Base-by-base conservation (phyloP, 164 flowering plant species). In the Echeveria elegans region DNA sequence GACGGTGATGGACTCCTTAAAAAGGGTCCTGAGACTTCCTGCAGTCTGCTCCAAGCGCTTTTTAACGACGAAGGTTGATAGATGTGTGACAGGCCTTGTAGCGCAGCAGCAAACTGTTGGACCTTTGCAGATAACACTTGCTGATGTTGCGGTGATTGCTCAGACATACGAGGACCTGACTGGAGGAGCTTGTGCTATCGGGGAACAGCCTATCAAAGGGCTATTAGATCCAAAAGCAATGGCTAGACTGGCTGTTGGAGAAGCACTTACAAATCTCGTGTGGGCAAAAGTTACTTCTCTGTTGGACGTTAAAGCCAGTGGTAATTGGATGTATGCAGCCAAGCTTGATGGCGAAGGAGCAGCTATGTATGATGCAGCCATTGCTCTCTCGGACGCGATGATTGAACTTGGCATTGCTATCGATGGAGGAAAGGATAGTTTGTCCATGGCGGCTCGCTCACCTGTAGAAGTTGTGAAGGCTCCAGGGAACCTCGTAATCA, bases 281-380 rank as follows among this genome's bases (percentile, higher is more conserved):
- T 93, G 98, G 97, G 97, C 97, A 5, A 82, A 83, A 75, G 85
- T 88, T 24, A 86, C 98, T 62, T 84, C 96, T 65, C 91, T 88
- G 38, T 76, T 85, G 65, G 95, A 89, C 79, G 97, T 90, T 36
- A 93, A 93, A 75, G 97, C 98, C 5, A 93, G 98, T 78, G 98
- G 92, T n/a, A 93, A 93, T 68, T 93, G 94, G 98, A 90, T 93
- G 98, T 93, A 90, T 80, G 97, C 98, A 70, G 98, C 98, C 58
- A 93, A 93, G 78, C 88, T 90, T 67, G 96, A 93, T 76, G 98
- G 95, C 29, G 97, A 90, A 74, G 97, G 98, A 70, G 92, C 96
- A 31, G 90, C 78, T 40, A 89, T 93, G 98, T 90, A 88, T 76
- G 98, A 89, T 85, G 96, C 96, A 75, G 96, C 97, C 28, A 73